Evolutionary conservation across 805 yeast genomes (phyloP), one percentile per base, ranked within the genome.

Genomic region (Candida ficus): DNA sequence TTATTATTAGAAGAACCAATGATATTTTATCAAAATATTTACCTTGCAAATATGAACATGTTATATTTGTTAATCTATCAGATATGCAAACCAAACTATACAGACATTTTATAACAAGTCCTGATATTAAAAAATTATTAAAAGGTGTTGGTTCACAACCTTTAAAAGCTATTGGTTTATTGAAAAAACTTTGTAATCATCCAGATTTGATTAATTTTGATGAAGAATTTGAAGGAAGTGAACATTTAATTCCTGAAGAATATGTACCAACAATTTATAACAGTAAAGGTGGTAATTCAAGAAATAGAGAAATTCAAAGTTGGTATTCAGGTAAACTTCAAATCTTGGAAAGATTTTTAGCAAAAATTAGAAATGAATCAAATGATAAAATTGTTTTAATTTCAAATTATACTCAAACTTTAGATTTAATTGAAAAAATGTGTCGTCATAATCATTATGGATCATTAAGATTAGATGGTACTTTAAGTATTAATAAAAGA

Each of bases 21-120:
- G 99, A 93, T 61, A 86, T 93, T 52, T 68, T 93, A 41, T 83
- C 96, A 23, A 91, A 93, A 62, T 93, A 93, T 57, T 70, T 93
- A 44, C 99, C 99, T 0, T 87, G 95, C 47, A 93, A 93, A 61
- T 90, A 89, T 58, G 99, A 93, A 60, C 95, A 93, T 61, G 98
- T 93, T 18, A 84, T 93, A n/a, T 93, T 91, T 60, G 89, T 93
- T 45, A 82, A 80, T 32, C 64, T 93, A 41, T 74, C 91, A 2
- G 87, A 86, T 0, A 72, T 90, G 63, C 99, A 93, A 61, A 64
- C 68, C 37, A 62, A 69, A 1, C 61, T 93, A 2, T 93, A 93
- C 56, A 67, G 75, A 38, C 82, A 81, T 48, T 86, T 85, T 52
- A 73, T 89, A 38, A 76, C 84, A 11, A 81, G 95, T 6, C 88